These are phyloP conservation scores for Luzula sylvatica DNA, from an alignment of 176 grass and related monocot species.

Conservation along the genomic window DNA sequence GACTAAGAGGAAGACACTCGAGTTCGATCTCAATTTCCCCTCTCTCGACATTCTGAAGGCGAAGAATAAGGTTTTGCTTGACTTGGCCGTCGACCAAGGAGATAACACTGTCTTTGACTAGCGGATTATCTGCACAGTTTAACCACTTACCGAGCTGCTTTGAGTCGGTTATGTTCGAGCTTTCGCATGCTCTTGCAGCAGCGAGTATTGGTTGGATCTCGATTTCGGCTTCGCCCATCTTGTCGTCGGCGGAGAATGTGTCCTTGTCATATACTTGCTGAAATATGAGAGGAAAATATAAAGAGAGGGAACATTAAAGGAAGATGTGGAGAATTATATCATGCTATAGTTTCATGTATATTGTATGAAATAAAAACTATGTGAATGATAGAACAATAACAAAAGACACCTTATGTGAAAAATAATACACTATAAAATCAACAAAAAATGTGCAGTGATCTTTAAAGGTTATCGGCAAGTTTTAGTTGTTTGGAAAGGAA, in stretches of 20 bases:
- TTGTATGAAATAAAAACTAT: neutral
- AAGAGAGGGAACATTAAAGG: neutral
- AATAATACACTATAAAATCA: no score
- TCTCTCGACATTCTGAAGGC: slow-evolving; percentile 84
- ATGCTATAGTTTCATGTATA: neutral
- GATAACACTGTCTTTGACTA: slow-evolving; percentile 60
- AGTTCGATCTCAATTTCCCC: slow-evolving; percentile 84
- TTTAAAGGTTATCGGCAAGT: neutral
- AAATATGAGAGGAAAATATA: slow-evolving; percentile 22
- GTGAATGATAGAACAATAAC: neutral
- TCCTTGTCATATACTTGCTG: slow-evolving; percentile 88
- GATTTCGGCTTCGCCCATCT: slow-evolving; percentile 81
- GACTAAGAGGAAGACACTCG: slow-evolving; percentile 84
- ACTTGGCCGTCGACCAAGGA: slow-evolving; percentile 47
- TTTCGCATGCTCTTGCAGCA: slow-evolving; percentile 67
- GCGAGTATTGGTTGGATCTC: slow-evolving; percentile 70
- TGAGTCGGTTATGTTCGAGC: slow-evolving; percentile 31
- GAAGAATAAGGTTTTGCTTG: slow-evolving; percentile 60
- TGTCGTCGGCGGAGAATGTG: slow-evolving; percentile 75
- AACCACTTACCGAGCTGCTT: slow-evolving; percentile 57
- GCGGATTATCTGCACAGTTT: slow-evolving; percentile 39
- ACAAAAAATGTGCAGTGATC: no score
- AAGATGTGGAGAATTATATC: neutral
- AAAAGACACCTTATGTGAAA: neutral
- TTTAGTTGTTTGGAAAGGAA: neutral